Evolutionary conservation across 2,329 filamentous ascomycete species (phyloP).

Genomic region (Allantophomopsis cytisporea): DNA sequence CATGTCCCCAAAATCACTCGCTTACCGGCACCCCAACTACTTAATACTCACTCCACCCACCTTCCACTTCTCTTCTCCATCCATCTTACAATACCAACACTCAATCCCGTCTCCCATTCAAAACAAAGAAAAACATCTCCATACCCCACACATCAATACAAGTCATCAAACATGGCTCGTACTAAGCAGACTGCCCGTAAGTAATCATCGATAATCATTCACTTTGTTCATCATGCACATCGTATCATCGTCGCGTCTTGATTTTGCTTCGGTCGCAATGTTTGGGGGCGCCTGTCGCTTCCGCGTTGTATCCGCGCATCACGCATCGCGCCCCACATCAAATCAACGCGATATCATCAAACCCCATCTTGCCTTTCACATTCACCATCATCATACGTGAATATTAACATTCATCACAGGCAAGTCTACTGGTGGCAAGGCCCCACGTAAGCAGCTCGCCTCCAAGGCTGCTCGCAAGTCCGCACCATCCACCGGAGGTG

Average conservation of each 20-base stretch:
- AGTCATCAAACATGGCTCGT: constrained; percentile 17
- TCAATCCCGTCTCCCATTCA: constrained; percentile 2
- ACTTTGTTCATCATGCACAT: constrained; percentile 1
- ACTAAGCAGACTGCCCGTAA: constrained; percentile 45
- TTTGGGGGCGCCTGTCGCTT: constrained; percentile 1
- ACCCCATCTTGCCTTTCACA: constrained; percentile 7
- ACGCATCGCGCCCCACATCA: constrained; percentile 4
- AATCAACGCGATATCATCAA: constrained; percentile 10
- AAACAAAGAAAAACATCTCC: constrained; percentile 10
- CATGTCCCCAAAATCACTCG: background rate
- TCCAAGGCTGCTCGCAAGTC: constrained; percentile 97
- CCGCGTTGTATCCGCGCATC: background rate
- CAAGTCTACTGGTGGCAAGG: constrained; percentile 71
- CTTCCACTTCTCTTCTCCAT: constrained; percentile 14
- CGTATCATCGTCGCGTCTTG: constrained; percentile 1
- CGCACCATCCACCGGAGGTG: constrained; percentile 89
- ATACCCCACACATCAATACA: constrained; percentile 6
- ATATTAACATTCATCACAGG: constrained; percentile 26
- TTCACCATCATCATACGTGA: too few species aligned
- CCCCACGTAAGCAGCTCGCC: constrained; percentile 88
- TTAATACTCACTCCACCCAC: constrained; percentile 18
- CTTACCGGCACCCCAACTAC: constrained; percentile 9
- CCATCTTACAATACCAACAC: constrained; percentile 13
- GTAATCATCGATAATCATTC: constrained; percentile 2
- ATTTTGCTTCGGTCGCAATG: constrained; percentile 12